Percentiles rank a stretch among this genome's conserved stretches.
These are phyloP conservation scores for Nannizziopsis arthrosporioides DNA, from an alignment of 2,329 filamentous ascomycete species.

Conservation along the genomic window DNA sequence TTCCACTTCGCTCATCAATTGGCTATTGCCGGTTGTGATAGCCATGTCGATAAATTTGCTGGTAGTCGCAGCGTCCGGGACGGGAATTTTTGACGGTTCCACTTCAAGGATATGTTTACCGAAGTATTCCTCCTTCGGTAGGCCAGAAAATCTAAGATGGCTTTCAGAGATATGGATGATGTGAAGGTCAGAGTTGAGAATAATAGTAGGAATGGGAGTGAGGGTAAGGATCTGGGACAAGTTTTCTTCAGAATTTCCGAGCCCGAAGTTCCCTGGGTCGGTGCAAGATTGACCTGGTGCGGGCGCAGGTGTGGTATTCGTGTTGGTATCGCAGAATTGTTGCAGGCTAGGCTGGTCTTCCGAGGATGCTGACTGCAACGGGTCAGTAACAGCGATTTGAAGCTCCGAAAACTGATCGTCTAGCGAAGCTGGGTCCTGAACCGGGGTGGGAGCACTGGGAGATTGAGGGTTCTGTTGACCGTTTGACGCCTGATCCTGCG, in stretches of 20 bases:
- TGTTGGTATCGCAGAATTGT: neutral
- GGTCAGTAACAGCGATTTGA: neutral
- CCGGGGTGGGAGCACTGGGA: no score
- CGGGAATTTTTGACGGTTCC: slow-evolving; percentile 24
- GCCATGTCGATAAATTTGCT: slow-evolving; percentile 30
- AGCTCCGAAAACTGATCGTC: neutral
- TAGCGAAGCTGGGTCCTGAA: neutral
- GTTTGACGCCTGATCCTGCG: neutral
- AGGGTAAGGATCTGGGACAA: slow-evolving; percentile 19
- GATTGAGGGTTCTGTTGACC: neutral
- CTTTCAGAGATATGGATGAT: slow-evolving; percentile 37
- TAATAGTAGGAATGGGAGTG: slow-evolving; percentile 29
- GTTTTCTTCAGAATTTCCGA: neutral
- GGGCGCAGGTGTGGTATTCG: neutral
- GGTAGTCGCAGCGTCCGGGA: slow-evolving; percentile 27
- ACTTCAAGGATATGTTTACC: slow-evolving; percentile 32
- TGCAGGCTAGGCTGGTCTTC: neutral
- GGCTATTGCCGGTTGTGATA: slow-evolving; percentile 25
- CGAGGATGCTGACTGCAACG: neutral
- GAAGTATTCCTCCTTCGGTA: slow-evolving; percentile 26
- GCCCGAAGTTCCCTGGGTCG: neutral
- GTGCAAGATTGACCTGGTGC: neutral
- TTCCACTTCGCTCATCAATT: slow-evolving; percentile 26
- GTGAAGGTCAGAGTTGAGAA: slow-evolving; percentile 28
- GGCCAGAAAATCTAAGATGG: slow-evolving; percentile 27